Conservation (phyloP, 257 asterid species). For the Lavandula angustifolia region DNA sequence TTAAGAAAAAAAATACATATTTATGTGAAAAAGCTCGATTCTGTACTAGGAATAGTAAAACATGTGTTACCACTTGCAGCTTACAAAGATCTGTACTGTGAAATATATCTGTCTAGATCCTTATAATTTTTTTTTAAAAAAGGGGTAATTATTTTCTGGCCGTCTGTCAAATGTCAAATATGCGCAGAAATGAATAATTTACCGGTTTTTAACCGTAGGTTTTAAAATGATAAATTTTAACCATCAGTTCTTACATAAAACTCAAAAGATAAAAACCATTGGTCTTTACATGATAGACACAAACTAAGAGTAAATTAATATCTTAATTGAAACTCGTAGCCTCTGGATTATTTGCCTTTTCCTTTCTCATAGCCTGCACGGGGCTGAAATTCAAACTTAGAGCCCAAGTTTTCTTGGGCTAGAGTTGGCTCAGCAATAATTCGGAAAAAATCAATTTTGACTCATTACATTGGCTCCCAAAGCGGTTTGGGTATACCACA, state of each 20-base stretch:
- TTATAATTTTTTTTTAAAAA: neutral
- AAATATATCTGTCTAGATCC: neutral
- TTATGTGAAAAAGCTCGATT: too few species aligned
- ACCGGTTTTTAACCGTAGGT: constrained; percentile 25
- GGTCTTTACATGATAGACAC: neutral
- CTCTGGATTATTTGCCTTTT: too few species aligned
- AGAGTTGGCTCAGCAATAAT: too few species aligned
- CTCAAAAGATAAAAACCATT: neutral
- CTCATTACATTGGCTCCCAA: too few species aligned
- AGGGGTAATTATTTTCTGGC: neutral
- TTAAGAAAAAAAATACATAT: too few species aligned
- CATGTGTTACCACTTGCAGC: constrained; percentile 30
- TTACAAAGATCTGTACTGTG: neutral
- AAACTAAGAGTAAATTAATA: neutral
- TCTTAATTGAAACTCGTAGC: neutral
- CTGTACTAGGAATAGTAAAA: constrained; percentile 19
- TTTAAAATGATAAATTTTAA: neutral
- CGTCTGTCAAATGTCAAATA: constrained; percentile 24
- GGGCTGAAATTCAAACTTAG: too few species aligned
- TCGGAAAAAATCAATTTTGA: too few species aligned
- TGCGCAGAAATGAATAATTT: constrained; percentile 8
- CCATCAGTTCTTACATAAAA: constrained; percentile 14
- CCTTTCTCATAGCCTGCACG: too few species aligned
- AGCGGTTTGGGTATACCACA: too few species aligned
- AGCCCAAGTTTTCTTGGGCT: too few species aligned